phyloP scores from a whole-genome alignment of 495 filamentous ascomycete species.

The Lepraria neglecta region DNA sequence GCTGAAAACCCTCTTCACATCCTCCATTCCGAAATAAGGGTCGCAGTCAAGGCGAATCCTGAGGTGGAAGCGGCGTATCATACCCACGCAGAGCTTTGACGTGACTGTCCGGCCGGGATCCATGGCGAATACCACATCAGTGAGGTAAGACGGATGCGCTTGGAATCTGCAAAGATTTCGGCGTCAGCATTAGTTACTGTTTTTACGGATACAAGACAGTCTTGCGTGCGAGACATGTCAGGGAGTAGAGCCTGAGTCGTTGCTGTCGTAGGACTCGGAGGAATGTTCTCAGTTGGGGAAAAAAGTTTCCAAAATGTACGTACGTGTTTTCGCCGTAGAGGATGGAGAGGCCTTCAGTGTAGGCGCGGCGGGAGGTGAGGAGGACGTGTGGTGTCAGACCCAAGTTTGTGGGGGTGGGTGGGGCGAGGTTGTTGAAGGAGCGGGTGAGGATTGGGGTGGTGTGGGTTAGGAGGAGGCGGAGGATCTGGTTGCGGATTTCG shows the following conservation, averaged over 20 bases:
- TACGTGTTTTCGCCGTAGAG: slow-evolving; percentile 44
- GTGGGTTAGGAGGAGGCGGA: slow-evolving; percentile 45
- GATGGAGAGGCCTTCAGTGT: slow-evolving; percentile 40
- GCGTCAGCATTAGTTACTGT: too few species aligned
- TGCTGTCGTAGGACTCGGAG: too few species aligned
- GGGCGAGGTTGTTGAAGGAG: slow-evolving; percentile 43
- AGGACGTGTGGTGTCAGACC: slow-evolving; percentile 40
- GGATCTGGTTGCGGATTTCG: slow-evolving; percentile 56
- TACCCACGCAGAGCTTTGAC: background rate
- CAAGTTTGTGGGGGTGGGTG: background rate
- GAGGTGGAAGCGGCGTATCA: slow-evolving; percentile 16
- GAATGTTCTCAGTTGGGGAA: too few species aligned
- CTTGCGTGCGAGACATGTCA: too few species aligned
- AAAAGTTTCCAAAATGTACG: too few species aligned
- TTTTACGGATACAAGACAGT: too few species aligned
- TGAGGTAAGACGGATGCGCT: slow-evolving; percentile 44
- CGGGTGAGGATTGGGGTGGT: slow-evolving; percentile 48
- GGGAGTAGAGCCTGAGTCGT: too few species aligned
- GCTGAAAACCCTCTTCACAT: slow-evolving; percentile 4
- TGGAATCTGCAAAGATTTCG: slow-evolving; percentile 32
- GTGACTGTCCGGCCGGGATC: slow-evolving; percentile 14
- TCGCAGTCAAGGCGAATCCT: slow-evolving; percentile 20
- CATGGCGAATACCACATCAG: slow-evolving; percentile 24
- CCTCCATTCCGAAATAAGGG: slow-evolving; percentile 3
- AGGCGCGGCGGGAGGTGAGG: slow-evolving; percentile 33